These are phyloP conservation scores for Gaeumannomyces tritici DNA, from an alignment of 2,329 filamentous ascomycete species.

Conservation along the genomic window DNA sequence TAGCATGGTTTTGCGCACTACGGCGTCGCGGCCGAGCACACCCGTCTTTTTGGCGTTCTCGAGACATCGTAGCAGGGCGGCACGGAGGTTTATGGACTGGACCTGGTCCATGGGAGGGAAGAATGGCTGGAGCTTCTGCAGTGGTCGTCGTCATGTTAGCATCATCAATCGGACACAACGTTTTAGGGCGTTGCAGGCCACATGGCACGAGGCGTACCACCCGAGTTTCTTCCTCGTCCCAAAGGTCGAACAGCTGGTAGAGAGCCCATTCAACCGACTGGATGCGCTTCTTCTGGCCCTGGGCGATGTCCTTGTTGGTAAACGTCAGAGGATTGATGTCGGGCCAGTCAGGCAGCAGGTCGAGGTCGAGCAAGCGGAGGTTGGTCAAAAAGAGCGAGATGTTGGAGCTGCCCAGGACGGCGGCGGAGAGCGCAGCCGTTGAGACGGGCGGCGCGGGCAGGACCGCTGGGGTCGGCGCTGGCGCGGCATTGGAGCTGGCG, in stretches of 20 bases:
- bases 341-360: constrained; percentile 71
- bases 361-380: constrained; percentile 71
- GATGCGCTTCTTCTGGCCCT: constrained; percentile 74
- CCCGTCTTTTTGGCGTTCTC: constrained; percentile 85
- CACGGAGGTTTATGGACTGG: constrained; percentile 83
- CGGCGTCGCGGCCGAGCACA: constrained; percentile 65
- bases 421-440: neutral
- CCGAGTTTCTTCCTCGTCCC: constrained; percentile 67
- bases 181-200: no score
- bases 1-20: constrained; percentile 88
- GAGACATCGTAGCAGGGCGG: constrained; percentile 70
- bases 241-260: constrained; percentile 77
- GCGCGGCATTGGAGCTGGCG: constrained; percentile 3
- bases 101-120: constrained; percentile 85
- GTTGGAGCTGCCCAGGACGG: constrained; percentile 31
- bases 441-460: neutral
- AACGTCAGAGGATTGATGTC: constrained; percentile 62
- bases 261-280: constrained; percentile 82
- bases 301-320: constrained; percentile 51
- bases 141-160: neutral
- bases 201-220: constrained; percentile 37
- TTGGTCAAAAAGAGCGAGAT: constrained; percentile 70
- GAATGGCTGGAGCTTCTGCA: constrained; percentile 76
- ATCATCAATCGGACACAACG: neutral
- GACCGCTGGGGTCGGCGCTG: neutral